These are phyloP conservation scores for Yarrowia galli DNA, from an alignment of 1,139 yeast species.

Conservation along the genomic window DNA sequence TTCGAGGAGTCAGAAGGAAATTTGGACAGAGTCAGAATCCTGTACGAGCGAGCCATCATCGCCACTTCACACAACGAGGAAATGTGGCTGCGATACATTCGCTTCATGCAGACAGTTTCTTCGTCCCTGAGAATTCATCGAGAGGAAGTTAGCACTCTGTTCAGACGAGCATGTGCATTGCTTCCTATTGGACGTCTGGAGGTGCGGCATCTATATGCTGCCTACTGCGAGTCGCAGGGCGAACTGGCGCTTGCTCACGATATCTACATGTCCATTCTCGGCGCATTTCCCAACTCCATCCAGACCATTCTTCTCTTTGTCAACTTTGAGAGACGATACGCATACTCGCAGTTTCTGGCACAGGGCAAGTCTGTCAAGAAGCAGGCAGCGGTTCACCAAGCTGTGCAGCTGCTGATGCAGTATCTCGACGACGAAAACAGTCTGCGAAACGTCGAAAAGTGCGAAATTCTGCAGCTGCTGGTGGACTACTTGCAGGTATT, in stretches of 20 bases:
- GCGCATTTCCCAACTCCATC: slow-evolving; percentile 47
- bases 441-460: slow-evolving; percentile 23
- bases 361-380: slow-evolving; percentile 30
- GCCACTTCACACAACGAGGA: slow-evolving; percentile 61
- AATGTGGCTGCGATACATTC: slow-evolving; percentile 69
- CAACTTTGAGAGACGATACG: slow-evolving; percentile 35
- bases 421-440: slow-evolving; percentile 24
- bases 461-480: slow-evolving; percentile 22
- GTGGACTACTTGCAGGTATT: slow-evolving; percentile 28
- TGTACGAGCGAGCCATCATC: slow-evolving; percentile 61
- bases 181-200: slow-evolving; percentile 50
- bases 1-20: slow-evolving; percentile 56
- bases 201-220: slow-evolving; percentile 49
- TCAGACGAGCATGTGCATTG: slow-evolving; percentile 48
- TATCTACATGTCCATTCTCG: slow-evolving; percentile 46
- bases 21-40: slow-evolving; percentile 50
- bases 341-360: slow-evolving; percentile 33
- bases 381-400: slow-evolving; percentile 27
- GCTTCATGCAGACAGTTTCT: slow-evolving; percentile 51
- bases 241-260: slow-evolving; percentile 46
- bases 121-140: slow-evolving; percentile 37
- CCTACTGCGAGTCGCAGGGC: slow-evolving; percentile 48
- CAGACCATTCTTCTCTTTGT: slow-evolving; percentile 46
- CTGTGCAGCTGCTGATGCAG: slow-evolving; percentile 28
- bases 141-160: slow-evolving; percentile 45